Base-by-base conservation (phyloP, 805 yeast genomes). In the Scheffersomyces ergatensis region DNA sequence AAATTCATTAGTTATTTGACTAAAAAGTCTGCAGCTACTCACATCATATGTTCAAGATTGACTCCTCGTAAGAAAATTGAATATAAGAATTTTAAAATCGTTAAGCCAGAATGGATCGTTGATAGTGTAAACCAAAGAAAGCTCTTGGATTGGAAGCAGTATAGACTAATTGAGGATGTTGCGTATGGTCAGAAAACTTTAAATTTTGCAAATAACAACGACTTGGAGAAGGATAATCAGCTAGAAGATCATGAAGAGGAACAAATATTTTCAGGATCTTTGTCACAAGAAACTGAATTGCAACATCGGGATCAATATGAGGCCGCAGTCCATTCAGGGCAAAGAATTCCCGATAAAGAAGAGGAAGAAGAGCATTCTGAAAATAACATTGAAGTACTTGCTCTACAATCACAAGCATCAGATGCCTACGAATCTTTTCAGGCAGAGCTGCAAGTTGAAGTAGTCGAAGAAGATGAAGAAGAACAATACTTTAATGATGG, bases 21-120 rank as follows among this genome's bases (percentile, higher is more conserved):
- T 4, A 80, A 83, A 4, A 90, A 90, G 56, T 75, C 84, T 3
- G 70, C 74, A 9, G 93, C 83, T 0, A 86, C 97, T 0, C 98
- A 93, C 62, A 83, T 92, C 3, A 67, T 93, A 3, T 95, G 97
- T 6, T 80, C 83, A 40, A 70, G 79, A 21, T 58, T 92, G 46
- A 89, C 98, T 0, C 88, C 93, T 0, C 69, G 85, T 39, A 92
- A 93, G 60, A 65, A 70, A 40, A 55, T 76, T 3, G 83, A 85
- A 59, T 88, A 79, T 56, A 65, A 70, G 26, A 77, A 82, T 45
- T 84, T 76, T 57, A 82, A 78, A 48, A 95, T 93, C 2, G 95
- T 89, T 1, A 74, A 61, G 43, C 96, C 97, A 0, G 72, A 74
- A 24, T 92, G 98, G 98, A 72, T 93, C 2, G 67, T 74, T 0